phyloP scores from a whole-genome alignment of 306 rosid species.

The Cicer bijugum region DNA sequence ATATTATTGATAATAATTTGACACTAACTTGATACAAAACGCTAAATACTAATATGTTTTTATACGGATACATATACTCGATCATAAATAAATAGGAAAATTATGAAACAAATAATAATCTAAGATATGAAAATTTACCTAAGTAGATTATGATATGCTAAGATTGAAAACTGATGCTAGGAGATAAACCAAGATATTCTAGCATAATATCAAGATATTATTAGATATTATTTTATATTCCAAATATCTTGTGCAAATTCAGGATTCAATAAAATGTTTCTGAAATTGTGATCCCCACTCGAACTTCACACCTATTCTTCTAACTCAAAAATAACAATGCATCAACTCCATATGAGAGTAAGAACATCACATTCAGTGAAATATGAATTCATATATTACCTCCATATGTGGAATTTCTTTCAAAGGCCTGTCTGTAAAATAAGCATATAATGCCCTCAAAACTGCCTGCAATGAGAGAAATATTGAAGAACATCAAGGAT shows the following conservation, averaged over 20 bases:
- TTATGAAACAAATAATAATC: too few relatives aligned
- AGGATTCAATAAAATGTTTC: slow-evolving; percentile 1
- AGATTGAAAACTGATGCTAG: too few relatives aligned
- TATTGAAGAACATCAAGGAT: slow-evolving; percentile 30
- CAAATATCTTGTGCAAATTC: background rate
- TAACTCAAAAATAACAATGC: slow-evolving; percentile 31
- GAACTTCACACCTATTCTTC: slow-evolving; percentile 2
- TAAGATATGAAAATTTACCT: too few relatives aligned
- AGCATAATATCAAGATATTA: too few relatives aligned
- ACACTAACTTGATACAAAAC: too few relatives aligned
- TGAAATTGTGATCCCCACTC: slow-evolving; percentile 5
- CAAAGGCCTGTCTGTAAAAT: slow-evolving; percentile 93
- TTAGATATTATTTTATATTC: too few relatives aligned
- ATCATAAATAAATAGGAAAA: too few relatives aligned
- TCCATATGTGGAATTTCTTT: slow-evolving; percentile 93
- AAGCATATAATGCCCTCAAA: slow-evolving; percentile 91
- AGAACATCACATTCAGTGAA: slow-evolving; percentile 17
- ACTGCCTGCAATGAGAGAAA: slow-evolving; percentile 72
- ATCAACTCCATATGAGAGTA: slow-evolving; percentile 32
- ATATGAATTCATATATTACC: slow-evolving; percentile 55
- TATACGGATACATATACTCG: too few relatives aligned
- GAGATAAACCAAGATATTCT: too few relatives aligned
- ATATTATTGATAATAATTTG: too few relatives aligned
- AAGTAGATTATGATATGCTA: too few relatives aligned
- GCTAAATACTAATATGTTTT: too few relatives aligned